A percentile compares a stretch with the other conserved stretches of the same genome.
Conservation (phyloP, 768 basidiomycete genomes). For the Hericium coralloides region DNA sequence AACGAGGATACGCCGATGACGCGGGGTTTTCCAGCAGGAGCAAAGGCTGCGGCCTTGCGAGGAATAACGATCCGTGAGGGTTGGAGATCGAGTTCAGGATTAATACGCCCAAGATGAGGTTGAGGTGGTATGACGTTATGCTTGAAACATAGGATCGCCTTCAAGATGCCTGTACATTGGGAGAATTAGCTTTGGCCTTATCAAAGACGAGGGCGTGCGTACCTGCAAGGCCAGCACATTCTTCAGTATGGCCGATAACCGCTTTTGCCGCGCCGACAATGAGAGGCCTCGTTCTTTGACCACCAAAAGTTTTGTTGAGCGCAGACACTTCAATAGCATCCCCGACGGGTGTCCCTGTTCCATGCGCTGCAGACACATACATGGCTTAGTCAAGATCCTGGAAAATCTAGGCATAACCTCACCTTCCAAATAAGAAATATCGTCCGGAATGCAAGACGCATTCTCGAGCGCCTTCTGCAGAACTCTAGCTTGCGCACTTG, state of each 20-base stretch:
- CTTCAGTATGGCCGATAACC: slow-evolving; percentile 1
- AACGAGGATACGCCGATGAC: background rate
- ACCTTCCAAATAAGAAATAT: background rate
- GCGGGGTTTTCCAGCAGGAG: background rate
- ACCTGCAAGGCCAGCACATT: slow-evolving; percentile 4
- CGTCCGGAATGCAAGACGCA: background rate
- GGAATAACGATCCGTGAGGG: background rate
- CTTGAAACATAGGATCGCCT: background rate
- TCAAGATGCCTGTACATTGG: background rate
- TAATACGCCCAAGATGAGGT: background rate
- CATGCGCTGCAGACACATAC: background rate
- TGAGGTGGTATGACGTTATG: slow-evolving; percentile 1
- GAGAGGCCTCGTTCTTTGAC: background rate
- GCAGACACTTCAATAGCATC: background rate
- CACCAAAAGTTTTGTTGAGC: background rate
- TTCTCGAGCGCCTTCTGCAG: background rate
- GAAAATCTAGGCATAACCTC: background rate
- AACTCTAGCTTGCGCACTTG: background rate
- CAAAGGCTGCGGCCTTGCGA: background rate
- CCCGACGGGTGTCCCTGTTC: background rate
- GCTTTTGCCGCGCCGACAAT: background rate
- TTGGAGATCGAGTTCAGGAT: background rate
- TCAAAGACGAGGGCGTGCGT: background rate
- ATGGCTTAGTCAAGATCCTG: background rate
- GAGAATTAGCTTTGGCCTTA: too few species aligned